These are phyloP conservation scores for Sugiyamaella qingdaonensis DNA, from an alignment of 805 yeast genomes.

Conservation along the genomic window DNA sequence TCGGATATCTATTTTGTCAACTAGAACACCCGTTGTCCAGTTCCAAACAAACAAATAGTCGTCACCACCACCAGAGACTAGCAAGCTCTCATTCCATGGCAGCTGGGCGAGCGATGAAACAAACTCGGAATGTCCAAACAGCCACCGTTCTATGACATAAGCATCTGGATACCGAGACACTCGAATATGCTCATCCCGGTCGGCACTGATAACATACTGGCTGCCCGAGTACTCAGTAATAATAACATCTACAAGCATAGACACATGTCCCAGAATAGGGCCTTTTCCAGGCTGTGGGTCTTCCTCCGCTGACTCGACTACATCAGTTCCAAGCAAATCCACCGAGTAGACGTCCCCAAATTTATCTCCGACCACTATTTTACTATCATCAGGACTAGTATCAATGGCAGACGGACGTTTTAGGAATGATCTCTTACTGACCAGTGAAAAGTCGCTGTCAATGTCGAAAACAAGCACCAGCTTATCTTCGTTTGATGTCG, in stretches of 20 bases:
- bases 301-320: conserved; percentile 14
- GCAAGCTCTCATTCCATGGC: conserved; percentile 42
- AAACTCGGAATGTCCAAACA: conserved; percentile 84
- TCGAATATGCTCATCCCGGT: conserved; percentile 94
- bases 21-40: conserved; percentile 55
- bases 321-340: conserved; percentile 33
- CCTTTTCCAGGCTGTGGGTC: conserved; percentile 4
- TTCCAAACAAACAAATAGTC: conserved; percentile 69
- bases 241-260: conserved; percentile 82
- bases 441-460: conserved; percentile 44
- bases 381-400: conserved; percentile 46
- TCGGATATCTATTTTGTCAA: conserved; percentile 49
- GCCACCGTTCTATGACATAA: conserved; percentile 72
- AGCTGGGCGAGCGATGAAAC: conserved; percentile 64
- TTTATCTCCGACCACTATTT: conserved; percentile 79
- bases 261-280: conserved; percentile 92
- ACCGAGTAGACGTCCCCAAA: conserved; percentile 89
- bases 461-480: conserved; percentile 58
- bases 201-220: conserved; percentile 66
- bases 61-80: conserved; percentile 93
- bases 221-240: conserved; percentile 43
- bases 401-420: conserved; percentile 89
- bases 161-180: conserved; percentile 75
- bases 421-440: conserved; percentile 74
- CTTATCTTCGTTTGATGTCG: conserved; percentile 80